Conservation (phyloP, 768 basidiomycete species). For the Leccinum boreale region DNA sequence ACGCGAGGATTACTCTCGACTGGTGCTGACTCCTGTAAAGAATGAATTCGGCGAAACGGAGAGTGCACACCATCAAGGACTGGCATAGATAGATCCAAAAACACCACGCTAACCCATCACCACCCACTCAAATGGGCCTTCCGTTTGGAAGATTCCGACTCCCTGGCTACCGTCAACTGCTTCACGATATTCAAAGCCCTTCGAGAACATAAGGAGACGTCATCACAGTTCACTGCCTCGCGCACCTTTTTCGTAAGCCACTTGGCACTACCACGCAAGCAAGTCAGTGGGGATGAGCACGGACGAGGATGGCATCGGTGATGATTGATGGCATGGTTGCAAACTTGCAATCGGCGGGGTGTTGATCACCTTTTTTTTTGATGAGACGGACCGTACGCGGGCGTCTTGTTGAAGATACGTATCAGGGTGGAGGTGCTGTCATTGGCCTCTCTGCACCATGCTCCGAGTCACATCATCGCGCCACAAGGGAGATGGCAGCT, state of each 20-base stretch:
- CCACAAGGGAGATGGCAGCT: no score
- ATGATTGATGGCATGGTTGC: no score
- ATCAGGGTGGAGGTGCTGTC: no score
- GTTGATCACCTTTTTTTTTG: no score
- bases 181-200: slow-evolving; percentile 74
- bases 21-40: slow-evolving; percentile 68
- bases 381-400: no score
- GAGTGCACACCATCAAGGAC: slow-evolving; percentile 69
- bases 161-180: slow-evolving; percentile 85
- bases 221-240: neutral
- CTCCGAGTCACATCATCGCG: no score
- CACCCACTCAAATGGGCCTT: slow-evolving; percentile 85
- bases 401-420: no score
- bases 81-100: slow-evolving; percentile 92
- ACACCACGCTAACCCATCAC: slow-evolving; percentile 56
- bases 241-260: slow-evolving; percentile 63
- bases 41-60: slow-evolving; percentile 1
- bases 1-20: slow-evolving; percentile 69
- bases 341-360: no score
- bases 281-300: slow-evolving; percentile 7
- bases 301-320: slow-evolving; percentile 10
- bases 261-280: slow-evolving; percentile 39
- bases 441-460: no score
- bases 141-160: slow-evolving; percentile 65
- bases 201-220: neutral